Base-by-base conservation (phyloP, 1,139 yeast genomes). In the Eremothecium coryli region DNA sequence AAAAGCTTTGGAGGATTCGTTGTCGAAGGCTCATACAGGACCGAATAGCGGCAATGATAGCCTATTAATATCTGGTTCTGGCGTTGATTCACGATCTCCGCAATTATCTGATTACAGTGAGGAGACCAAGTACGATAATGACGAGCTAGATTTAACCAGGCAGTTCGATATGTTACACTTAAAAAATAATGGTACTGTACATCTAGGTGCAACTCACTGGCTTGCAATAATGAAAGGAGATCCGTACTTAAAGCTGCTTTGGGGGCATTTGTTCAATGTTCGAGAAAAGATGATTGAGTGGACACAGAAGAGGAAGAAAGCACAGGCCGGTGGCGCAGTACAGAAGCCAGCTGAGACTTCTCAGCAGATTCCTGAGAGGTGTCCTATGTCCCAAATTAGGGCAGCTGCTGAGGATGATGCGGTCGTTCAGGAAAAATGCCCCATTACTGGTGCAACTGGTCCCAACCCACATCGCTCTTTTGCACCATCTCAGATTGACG, bases 131-230 rank as follows among this genome's bases (percentile, higher is more conserved):
- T 52, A 52, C 37, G 55, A 50, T 22, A 49, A 54, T 33, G 66
- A 63, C 32, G 56, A 58, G 33, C 40, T 69, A 22, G 70, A 67
- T 42, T 49, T 68, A 29, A 65, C 70, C 1, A 58, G 66, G 40
- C 68, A 66, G 40, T 67, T 70, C 36, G 71, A 68, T 44, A 66
- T 69, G 54, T 43, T 70, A 25, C 72, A 69, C 48, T 61, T 70
- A n/a, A 68, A 70, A 31, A 60, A 65, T 20, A 66, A 66, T 31
- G 68, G 73, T 2, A 68, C 71, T 1, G 64, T 67, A 3, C 71
- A 70, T 49, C 58, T 69, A 29, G 72, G 72, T 35, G 67, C 70
- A 1, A 64, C 72, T 3, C 71, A 72, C 18, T 70, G 74, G 73
- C 51, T 70, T 44, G 71, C 72, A 18, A 62, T 69, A 18, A 69